These are phyloP conservation scores for Wickerhamomyces xylosicus DNA, from an alignment of 805 yeast species.

Conservation along the genomic window DNA sequence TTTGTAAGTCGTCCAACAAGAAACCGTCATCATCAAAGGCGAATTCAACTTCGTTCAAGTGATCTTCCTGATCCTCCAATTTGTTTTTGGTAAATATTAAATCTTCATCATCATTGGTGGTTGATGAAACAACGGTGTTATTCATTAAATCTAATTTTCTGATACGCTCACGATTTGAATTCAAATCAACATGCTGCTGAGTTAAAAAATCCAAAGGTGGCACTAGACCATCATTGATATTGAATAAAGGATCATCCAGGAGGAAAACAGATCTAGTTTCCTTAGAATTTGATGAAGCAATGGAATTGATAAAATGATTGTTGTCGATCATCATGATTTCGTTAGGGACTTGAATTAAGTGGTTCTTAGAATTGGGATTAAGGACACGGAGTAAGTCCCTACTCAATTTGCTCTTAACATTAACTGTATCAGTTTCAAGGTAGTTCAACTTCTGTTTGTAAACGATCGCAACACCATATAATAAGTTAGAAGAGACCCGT, in stretches of 20 bases:
- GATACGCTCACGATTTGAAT: conserved; percentile 5
- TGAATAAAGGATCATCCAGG: conserved; percentile 29
- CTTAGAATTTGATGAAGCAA: background rate
- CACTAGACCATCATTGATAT: conserved; percentile 21
- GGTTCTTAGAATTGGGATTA: conserved; percentile 2
- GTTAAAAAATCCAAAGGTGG: conserved; percentile 18
- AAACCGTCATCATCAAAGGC: conserved; percentile 20
- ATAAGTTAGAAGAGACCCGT: conserved; percentile 28
- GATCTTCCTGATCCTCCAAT: conserved; percentile 10
- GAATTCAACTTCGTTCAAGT: conserved; percentile 11
- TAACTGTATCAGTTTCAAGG: conserved; percentile 22
- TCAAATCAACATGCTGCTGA: conserved; percentile 1
- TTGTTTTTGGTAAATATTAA: conserved; percentile 1
- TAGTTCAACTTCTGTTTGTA: conserved; percentile 39
- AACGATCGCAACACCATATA: conserved; percentile 36
- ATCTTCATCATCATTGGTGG: conserved; percentile 4
- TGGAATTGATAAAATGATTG: background rate
- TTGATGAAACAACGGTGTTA: conserved; percentile 9
- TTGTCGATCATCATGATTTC: background rate
- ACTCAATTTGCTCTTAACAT: conserved; percentile 15
- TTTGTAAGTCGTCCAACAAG: conserved; percentile 11
- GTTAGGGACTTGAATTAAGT: conserved; percentile 1
- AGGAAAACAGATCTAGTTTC: conserved; percentile 9
- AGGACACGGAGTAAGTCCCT: conserved; percentile 11
- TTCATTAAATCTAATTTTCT: conserved; percentile 11